Evolutionary conservation across 2,329 filamentous ascomycete species (phyloP).

Genomic region (Ceratocystis cacaofunesta): DNA sequence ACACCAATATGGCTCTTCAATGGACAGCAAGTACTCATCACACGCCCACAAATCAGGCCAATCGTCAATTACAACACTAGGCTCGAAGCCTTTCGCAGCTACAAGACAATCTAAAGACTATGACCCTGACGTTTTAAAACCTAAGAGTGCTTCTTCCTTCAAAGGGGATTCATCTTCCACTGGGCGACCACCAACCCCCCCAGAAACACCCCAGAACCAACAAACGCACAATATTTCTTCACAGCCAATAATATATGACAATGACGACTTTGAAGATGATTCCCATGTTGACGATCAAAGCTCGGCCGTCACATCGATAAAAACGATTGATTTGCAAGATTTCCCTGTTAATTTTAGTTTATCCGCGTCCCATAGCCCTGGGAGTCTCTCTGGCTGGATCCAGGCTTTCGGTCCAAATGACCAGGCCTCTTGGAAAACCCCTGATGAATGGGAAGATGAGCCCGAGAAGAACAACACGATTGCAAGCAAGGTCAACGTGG

Average conservation of each 20-base stretch:
- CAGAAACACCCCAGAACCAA: slow-evolving; percentile 12
- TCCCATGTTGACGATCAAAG: not conserved
- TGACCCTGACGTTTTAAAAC: not conserved
- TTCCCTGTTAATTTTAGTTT: slow-evolving; percentile 10
- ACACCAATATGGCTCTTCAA: slow-evolving; percentile 15
- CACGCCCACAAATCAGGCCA: slow-evolving; percentile 29
- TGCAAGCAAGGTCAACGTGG: slow-evolving; percentile 9
- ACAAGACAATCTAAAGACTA: slow-evolving; percentile 18
- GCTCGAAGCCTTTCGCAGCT: slow-evolving; percentile 27
- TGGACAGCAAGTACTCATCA: slow-evolving; percentile 22
- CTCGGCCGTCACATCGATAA: not conserved
- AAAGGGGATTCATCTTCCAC: not conserved
- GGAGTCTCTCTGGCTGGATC: slow-evolving; percentile 7
- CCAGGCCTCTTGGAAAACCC: slow-evolving; percentile 20
- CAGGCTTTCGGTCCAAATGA: slow-evolving; percentile 15
- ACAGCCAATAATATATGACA: not conserved
- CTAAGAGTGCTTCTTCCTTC: not conserved
- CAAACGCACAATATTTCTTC: not conserved
- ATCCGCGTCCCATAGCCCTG: not conserved
- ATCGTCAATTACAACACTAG: slow-evolving; percentile 30
- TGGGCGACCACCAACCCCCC: slow-evolving; percentile 10
- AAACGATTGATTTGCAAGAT: slow-evolving; percentile 4
- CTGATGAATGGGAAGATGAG: slow-evolving; percentile 28
- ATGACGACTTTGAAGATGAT: not conserved
- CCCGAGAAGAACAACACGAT: not conserved